Conservation (phyloP, 1,284 basidiomycete species). For the Ustilago curta region DNA sequence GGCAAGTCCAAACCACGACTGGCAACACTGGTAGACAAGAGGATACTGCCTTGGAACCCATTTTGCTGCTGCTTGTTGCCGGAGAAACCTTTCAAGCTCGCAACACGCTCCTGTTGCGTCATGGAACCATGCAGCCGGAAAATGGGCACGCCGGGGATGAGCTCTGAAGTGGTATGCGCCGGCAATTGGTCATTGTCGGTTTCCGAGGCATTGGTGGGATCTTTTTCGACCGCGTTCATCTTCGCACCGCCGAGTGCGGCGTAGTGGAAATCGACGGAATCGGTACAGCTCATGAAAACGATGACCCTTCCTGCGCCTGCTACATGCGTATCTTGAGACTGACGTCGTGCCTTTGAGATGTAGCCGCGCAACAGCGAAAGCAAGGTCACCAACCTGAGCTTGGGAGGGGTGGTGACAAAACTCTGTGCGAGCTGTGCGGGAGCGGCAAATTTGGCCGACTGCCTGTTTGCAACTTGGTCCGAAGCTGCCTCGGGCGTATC, state of each 20-base stretch:
- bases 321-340: slow-evolving; percentile 32
- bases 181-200: slow-evolving; percentile 60
- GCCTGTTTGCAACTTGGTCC: slow-evolving; percentile 71
- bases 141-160: slow-evolving; percentile 80
- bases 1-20: slow-evolving; percentile 97
- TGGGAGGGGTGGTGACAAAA: slow-evolving; percentile 90
- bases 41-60: slow-evolving; percentile 73
- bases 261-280: slow-evolving; percentile 98
- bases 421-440: slow-evolving; percentile 95
- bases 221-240: slow-evolving; percentile 74
- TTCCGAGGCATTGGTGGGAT: slow-evolving; percentile 36
- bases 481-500: slow-evolving; percentile 11
- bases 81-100: slow-evolving; percentile 85
- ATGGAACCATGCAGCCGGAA: slow-evolving; percentile 96
- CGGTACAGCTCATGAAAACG: slow-evolving; percentile 95
- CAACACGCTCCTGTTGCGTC: slow-evolving; percentile 82
- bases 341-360: slow-evolving; percentile 72
- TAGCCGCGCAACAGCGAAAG: slow-evolving; percentile 80
- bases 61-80: slow-evolving; percentile 19
- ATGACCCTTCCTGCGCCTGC: slow-evolving; percentile 76
- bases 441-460: slow-evolving; percentile 78
- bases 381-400: slow-evolving; percentile 89
- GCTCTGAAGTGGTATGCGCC: slow-evolving; percentile 72
- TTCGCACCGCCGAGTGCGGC: slow-evolving; percentile 80
- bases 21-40: slow-evolving; percentile 96